Conservation (phyloP, 805 yeast species). For the Blastobotrys chiropterorum region DNA sequence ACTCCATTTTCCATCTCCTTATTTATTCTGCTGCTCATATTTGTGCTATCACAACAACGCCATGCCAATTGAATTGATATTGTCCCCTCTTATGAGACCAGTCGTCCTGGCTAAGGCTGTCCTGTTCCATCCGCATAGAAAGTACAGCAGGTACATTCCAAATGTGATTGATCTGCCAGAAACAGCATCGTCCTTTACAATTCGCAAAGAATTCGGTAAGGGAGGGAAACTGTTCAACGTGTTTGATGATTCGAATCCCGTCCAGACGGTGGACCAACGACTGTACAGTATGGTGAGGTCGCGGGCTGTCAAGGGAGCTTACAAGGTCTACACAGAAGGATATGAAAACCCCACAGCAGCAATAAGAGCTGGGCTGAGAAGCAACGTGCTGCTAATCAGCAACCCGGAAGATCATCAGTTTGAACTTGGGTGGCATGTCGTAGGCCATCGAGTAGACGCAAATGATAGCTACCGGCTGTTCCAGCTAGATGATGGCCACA, state of each 20-base stretch:
- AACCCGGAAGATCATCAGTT: conserved; percentile 39
- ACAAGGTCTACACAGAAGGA: conserved; percentile 49
- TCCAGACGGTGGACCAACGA: conserved; percentile 29
- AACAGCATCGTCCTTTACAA: conserved; percentile 34
- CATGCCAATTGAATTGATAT: conserved; percentile 56
- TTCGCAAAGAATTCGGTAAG: conserved; percentile 53
- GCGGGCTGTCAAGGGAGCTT: conserved; percentile 63
- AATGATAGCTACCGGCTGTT: conserved; percentile 55
- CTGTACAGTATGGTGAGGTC: conserved; percentile 53
- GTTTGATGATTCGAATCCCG: conserved; percentile 37
- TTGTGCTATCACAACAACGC: conserved; percentile 3
- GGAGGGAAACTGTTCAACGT: conserved; percentile 56
- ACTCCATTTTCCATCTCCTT: background rate
- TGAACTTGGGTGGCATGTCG: conserved; percentile 59
- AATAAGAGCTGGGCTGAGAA: conserved; percentile 53
- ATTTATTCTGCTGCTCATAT: background rate
- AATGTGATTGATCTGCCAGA: conserved; percentile 40
- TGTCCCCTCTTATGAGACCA: conserved; percentile 57
- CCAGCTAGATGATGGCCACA: conserved; percentile 51
- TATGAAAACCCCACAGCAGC: conserved; percentile 55
- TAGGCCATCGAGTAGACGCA: conserved; percentile 56
- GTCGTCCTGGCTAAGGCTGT: conserved; percentile 49
- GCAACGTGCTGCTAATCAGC: conserved; percentile 51
- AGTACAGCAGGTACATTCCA: conserved; percentile 52
- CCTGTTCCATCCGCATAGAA: conserved; percentile 50